Base-by-base conservation (phyloP, 805 yeast species). In the Saturnispora diversa region DNA sequence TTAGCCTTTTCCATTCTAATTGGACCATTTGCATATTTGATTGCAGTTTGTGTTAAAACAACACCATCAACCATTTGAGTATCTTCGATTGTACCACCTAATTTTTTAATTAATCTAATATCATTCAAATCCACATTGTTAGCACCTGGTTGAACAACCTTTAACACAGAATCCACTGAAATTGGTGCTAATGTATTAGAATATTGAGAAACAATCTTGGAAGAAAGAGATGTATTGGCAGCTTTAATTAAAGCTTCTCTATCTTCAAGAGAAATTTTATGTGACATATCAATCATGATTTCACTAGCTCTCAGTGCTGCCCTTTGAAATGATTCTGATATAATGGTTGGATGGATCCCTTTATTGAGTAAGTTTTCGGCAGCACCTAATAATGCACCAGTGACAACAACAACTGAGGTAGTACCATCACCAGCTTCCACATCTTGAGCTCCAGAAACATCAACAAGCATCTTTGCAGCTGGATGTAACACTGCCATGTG, bases 351-450 rank as follows among this genome's bases (percentile, higher is more conserved):
- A 63, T 92, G 98, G 52, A 92, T 86, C 13, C 92, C 97, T 60
- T 84, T 85, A 50, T 76, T 78, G 53, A 92, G 72, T 44, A 92
- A 69, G 59, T 81, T 80, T 53, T 92, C 98, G 41, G 97, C 95
- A 13, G 98, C 98, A 23, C 90, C 95, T 41, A 92, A 69, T 36
- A 92, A 65, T 5, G 97, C 90, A 27, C 98, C 99, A 5, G 97
- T 85, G 47, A 92, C 70, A 41, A 92, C 90, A 22, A 94, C 98
- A 24, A 92, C 98, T 2, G 96, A 81, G 0, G 99, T 92, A 25
- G 99, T 92, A 49, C 99, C 99, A 60, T 92, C 99, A 42, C 99
- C 99, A n/a, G 97, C 98, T 63, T 88, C 99, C 28, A 88, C 83
- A 54, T 92, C 99, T 65, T 92, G 99, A 1, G 98, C 97, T 31